These are phyloP conservation scores for Selaginella tamariscina DNA, from an alignment of 75 land plant genomes.

Conservation along the genomic window DNA sequence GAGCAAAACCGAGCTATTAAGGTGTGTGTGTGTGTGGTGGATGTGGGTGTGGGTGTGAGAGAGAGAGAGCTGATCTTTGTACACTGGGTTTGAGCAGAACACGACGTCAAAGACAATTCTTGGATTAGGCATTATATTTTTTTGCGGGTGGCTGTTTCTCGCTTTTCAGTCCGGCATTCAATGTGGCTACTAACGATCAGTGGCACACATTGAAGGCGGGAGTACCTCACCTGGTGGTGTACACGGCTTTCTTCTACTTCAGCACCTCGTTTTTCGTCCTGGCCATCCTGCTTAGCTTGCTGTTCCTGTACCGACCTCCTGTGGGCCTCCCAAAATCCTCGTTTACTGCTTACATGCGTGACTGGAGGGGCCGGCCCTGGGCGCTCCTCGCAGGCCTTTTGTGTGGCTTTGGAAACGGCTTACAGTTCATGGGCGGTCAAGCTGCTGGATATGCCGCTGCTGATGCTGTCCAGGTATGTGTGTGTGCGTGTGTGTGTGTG, in stretches of 20 bases:
- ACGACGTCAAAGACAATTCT: conserved; percentile 39
- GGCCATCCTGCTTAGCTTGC: conserved; percentile 52
- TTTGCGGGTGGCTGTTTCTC: conserved; percentile 91
- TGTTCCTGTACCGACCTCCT: conserved; percentile 68
- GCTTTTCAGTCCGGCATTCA: conserved; percentile 88
- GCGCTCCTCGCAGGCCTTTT: conserved; percentile 77
- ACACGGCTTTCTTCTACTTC: conserved; percentile 95
- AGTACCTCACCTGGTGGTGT: conserved; percentile 74
- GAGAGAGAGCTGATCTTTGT: too few relatives aligned
- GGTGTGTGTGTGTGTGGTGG: too few relatives aligned
- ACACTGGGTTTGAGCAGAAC: conserved; percentile 41
- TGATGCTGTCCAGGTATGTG: conserved; percentile 95
- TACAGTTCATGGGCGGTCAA: conserved; percentile 98
- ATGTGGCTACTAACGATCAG: conserved; percentile 94
- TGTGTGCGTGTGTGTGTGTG: too few relatives aligned
- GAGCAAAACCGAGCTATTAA: conserved; percentile 76
- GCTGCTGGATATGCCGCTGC: conserved; percentile 99
- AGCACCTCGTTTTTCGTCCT: conserved; percentile 52
- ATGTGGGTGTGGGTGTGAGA: too few relatives aligned
- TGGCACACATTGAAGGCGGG: conserved; percentile 76
- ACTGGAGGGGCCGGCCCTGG: conserved; percentile 84
- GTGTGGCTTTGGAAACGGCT: conserved; percentile 92
- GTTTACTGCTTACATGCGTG: conserved; percentile 47
- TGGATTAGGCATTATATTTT: conserved; percentile 63
- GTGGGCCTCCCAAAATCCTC: conserved; percentile 62